These are phyloP conservation scores for Russula olivacea DNA, from an alignment of 768 basidiomycete species.

Conservation along the genomic window DNA sequence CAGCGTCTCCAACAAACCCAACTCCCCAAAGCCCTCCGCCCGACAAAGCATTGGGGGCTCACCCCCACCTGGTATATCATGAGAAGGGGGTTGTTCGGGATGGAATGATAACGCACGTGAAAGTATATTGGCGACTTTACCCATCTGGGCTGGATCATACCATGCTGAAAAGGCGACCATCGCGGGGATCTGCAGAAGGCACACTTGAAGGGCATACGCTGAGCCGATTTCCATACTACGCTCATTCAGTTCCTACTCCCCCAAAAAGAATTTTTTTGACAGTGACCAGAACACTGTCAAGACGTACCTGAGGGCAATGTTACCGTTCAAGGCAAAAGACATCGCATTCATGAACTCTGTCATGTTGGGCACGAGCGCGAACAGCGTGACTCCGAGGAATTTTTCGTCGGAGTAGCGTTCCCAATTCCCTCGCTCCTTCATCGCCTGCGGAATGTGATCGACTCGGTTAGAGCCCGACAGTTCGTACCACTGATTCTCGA, in stretches of 20 bases:
- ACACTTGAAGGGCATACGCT: slow-evolving; percentile 97
- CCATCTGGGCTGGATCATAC: slow-evolving; percentile 83
- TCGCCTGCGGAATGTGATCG: slow-evolving; percentile 32
- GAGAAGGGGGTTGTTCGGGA: not conserved
- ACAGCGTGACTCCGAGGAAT: slow-evolving; percentile 92
- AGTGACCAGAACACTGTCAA: not conserved
- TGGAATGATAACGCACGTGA: slow-evolving; percentile 60
- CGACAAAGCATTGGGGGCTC: too few relatives aligned
- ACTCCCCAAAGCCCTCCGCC: slow-evolving; percentile 38
- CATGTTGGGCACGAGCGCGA: slow-evolving; percentile 96
- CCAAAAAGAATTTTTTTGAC: slow-evolving; percentile 1
- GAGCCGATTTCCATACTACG: slow-evolving; percentile 98
- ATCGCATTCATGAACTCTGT: slow-evolving; percentile 99
- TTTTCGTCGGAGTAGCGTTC: slow-evolving; percentile 69
- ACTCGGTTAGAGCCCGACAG: slow-evolving; percentile 35
- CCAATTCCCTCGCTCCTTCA: slow-evolving; percentile 33
- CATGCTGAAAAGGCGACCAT: slow-evolving; percentile 99
- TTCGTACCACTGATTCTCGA: slow-evolving; percentile 41
- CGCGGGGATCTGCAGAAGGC: slow-evolving; percentile 92
- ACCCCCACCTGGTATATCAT: slow-evolving; percentile 44
- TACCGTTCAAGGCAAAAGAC: slow-evolving; percentile 93
- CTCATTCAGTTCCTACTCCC: not conserved
- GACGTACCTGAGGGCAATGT: slow-evolving; percentile 87
- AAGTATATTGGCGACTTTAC: slow-evolving; percentile 81
- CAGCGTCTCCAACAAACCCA: slow-evolving; percentile 56